A percentile compares a stretch with the other conserved stretches of the same genome.
Conservation (phyloP, 2,329 filamentous ascomycete species). For the Beauveria sp. region DNA sequence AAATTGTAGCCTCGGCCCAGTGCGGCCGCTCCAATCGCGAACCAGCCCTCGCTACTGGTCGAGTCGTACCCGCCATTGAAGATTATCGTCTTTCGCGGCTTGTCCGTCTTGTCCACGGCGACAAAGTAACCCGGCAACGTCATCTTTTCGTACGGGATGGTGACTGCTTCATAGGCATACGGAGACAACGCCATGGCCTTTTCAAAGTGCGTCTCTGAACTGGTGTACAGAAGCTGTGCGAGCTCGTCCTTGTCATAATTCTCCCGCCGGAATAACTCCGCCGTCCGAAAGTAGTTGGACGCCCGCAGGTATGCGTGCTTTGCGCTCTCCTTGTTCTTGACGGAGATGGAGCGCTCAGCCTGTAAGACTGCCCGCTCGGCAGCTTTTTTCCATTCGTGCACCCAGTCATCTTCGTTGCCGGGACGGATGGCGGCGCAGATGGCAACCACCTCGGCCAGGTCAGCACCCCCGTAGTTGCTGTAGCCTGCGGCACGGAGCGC, state of each 20-base stretch:
- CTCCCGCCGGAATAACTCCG: slow-evolving; percentile 4
- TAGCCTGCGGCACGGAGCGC: slow-evolving; percentile 8
- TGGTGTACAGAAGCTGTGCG: background rate
- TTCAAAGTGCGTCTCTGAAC: background rate
- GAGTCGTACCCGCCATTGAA: slow-evolving; percentile 9
- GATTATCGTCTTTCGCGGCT: background rate
- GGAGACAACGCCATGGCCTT: background rate
- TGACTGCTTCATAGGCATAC: background rate
- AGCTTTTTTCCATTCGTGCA: background rate
- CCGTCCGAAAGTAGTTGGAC: slow-evolving; percentile 7
- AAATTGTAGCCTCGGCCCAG: slow-evolving; percentile 1
- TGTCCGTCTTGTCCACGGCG: background rate
- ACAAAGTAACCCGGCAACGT: slow-evolving; percentile 5
- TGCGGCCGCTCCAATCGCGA: slow-evolving; percentile 3
- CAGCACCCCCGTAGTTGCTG: slow-evolving; percentile 4
- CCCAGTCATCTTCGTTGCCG: slow-evolving; percentile 5
- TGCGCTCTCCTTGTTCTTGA: background rate
- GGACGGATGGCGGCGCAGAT: slow-evolving; percentile 1
- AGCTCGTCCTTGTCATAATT: background rate
- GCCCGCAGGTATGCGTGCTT: background rate
- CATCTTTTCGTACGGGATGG: slow-evolving; percentile 1
- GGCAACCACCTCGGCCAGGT: slow-evolving; percentile 5
- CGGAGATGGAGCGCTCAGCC: background rate
- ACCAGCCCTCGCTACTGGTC: slow-evolving; percentile 1
- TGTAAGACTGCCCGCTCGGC: background rate